phyloP scores from a whole-genome alignment of 2,329 filamentous ascomycete species.

The Lecanicillium sp. region DNA sequence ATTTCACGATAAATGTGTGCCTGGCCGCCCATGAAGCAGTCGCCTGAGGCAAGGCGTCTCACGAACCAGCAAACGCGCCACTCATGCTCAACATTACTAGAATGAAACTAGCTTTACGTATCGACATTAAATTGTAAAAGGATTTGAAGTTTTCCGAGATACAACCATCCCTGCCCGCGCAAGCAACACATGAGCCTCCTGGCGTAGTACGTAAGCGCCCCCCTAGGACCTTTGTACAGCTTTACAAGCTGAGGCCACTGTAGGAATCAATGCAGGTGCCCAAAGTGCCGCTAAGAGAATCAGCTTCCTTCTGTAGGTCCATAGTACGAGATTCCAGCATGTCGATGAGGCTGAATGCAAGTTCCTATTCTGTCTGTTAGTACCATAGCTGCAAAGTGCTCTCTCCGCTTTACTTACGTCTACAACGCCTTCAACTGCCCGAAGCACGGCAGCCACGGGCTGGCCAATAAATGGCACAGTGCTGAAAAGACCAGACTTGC shows the following conservation, averaged over 20 bases:
- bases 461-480: constrained; percentile 19
- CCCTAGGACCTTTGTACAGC: too few species aligned
- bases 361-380: constrained; percentile 8
- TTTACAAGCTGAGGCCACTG: constrained; percentile 7
- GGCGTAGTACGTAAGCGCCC: too few species aligned
- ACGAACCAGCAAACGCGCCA: too few species aligned
- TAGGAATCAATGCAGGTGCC: constrained; percentile 1
- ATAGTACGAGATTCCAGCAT: neutral
- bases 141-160: too few species aligned
- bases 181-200: too few species aligned
- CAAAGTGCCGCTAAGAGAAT: constrained; percentile 2
- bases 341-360: constrained; percentile 14
- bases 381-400: neutral
- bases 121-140: too few species aligned
- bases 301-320: neutral
- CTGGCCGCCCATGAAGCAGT: too few species aligned
- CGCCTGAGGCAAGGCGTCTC: too few species aligned
- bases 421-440: constrained; percentile 15
- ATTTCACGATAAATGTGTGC: too few species aligned
- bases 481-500: constrained; percentile 22
- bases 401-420: constrained; percentile 16
- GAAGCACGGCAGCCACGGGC: constrained; percentile 19
- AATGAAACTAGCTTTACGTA: too few species aligned
- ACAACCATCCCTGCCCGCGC: too few species aligned
- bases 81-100: too few species aligned